These are phyloP conservation scores for Picea sitchensis DNA, from an alignment of 75 land plant species.

Conservation along the genomic window DNA sequence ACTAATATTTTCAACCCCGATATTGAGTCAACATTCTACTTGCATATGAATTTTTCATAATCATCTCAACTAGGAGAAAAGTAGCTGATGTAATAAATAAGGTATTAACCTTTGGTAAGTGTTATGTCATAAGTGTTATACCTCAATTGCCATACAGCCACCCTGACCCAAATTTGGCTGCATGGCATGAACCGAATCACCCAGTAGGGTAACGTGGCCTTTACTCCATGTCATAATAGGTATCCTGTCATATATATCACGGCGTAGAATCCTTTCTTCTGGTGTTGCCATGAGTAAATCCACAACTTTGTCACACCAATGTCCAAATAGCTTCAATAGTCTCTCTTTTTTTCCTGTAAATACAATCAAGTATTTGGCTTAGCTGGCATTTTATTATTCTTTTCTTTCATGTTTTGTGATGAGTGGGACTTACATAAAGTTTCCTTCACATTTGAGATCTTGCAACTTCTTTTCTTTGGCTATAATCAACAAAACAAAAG, in stretches of 20 bases:
- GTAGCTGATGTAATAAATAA: no score
- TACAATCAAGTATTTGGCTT: neutral
- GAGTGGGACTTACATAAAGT: no score
- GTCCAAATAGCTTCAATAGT: conserved; percentile 64
- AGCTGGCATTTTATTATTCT: no score
- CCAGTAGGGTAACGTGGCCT: conserved; percentile 85
- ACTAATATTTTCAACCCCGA: no score
- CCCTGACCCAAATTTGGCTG: conserved; percentile 99
- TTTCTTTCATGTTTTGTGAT: no score
- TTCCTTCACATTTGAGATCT: no score
- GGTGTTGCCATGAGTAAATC: conserved; percentile 80
- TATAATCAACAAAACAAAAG: no score
- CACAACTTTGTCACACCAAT: conserved; percentile 88
- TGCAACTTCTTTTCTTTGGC: no score
- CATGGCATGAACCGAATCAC: conserved; percentile 96
- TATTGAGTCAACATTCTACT: no score
- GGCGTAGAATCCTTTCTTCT: conserved; percentile 79
- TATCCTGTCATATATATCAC: conserved; percentile 86
- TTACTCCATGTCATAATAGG: conserved; percentile 77
- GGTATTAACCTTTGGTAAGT: no score
- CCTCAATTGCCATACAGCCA: conserved; percentile 99
- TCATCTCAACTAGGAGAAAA: no score
- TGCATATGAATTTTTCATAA: no score
- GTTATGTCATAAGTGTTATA: conserved; percentile 16
- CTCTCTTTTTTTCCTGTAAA: conserved; percentile 71